phyloP scores from a whole-genome alignment of 2,329 filamentous ascomycete species.

The Aspergillus cejpii region DNA sequence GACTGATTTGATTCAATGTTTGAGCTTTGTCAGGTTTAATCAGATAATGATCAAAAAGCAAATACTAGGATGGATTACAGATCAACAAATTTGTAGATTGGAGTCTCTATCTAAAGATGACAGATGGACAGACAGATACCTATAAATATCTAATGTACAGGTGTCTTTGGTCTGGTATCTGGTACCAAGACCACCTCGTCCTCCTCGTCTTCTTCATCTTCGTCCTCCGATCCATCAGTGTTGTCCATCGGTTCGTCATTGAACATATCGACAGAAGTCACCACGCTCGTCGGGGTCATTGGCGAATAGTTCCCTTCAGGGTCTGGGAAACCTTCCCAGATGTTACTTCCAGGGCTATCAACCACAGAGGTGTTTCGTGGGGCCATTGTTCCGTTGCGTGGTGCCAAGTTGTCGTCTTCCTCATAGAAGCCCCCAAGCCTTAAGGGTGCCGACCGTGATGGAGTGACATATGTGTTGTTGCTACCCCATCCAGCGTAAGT shows the following conservation, averaged over 20 bases:
- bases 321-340: background rate
- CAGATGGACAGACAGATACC: background rate
- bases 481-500: background rate
- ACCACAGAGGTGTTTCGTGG: background rate
- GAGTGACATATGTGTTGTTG: background rate
- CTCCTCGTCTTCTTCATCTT: background rate
- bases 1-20: too few species aligned
- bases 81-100: too few species aligned
- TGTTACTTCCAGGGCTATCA: background rate
- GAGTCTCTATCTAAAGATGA: background rate
- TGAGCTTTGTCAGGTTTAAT: too few species aligned
- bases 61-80: too few species aligned
- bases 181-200: conserved; percentile 9
- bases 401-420: background rate
- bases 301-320: background rate
- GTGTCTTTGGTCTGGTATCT: background rate
- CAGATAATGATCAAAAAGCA: too few species aligned
- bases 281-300: background rate
- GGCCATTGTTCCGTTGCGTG: background rate
- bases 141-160: background rate
- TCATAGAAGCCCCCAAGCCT: background rate
- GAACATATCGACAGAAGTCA: background rate
- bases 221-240: background rate
- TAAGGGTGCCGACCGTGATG: background rate
- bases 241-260: background rate